A percentile compares a stretch with the other conserved stretches of the same genome.
Conservation (phyloP, 176 grass and related monocot species). For the Elaeis guineensis region DNA sequence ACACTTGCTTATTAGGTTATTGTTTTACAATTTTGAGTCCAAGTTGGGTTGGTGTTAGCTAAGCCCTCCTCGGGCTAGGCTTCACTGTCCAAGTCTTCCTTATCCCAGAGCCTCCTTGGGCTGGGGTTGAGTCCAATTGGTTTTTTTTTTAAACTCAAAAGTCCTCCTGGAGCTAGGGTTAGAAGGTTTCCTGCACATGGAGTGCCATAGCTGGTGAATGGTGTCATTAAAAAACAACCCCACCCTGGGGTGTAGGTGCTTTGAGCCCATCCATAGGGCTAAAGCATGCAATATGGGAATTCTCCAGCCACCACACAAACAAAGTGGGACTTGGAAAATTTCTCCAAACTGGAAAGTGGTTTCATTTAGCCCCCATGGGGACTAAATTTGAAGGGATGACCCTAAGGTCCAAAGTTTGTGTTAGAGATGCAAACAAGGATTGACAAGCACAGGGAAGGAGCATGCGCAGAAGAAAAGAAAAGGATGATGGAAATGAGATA, state of each 20-base stretch:
- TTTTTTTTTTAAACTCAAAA: conserved; percentile 21
- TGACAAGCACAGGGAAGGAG: conserved; percentile 15
- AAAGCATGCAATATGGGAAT: conserved; percentile 25
- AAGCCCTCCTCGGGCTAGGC: conserved; percentile 31
- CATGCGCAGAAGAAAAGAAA: conserved; percentile 15
- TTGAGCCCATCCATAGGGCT: conserved; percentile 71
- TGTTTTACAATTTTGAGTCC: conserved; percentile 11
- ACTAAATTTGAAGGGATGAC: conserved; percentile 49
- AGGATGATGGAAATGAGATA: too few species aligned
- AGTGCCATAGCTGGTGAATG: conserved; percentile 35
- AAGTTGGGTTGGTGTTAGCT: conserved; percentile 20
- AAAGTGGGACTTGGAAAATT: conserved; percentile 41
- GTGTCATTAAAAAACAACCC: conserved; percentile 52
- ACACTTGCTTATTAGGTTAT: conserved; percentile 19
- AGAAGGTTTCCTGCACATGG: background rate
- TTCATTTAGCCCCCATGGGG: conserved; percentile 23
- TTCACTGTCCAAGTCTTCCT: conserved; percentile 33
- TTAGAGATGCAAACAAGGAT: conserved; percentile 33
- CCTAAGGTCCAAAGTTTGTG: conserved; percentile 13
- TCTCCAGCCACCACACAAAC: conserved; percentile 48
- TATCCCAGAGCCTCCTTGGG: conserved; percentile 30
- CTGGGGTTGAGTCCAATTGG: conserved; percentile 31
- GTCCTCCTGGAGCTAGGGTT: conserved; percentile 47
- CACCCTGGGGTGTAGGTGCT: conserved; percentile 57
- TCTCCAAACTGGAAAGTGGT: background rate